Evolutionary conservation across 805 yeast genomes (phyloP).

Genomic region (Teunomyces funiuensis): DNA sequence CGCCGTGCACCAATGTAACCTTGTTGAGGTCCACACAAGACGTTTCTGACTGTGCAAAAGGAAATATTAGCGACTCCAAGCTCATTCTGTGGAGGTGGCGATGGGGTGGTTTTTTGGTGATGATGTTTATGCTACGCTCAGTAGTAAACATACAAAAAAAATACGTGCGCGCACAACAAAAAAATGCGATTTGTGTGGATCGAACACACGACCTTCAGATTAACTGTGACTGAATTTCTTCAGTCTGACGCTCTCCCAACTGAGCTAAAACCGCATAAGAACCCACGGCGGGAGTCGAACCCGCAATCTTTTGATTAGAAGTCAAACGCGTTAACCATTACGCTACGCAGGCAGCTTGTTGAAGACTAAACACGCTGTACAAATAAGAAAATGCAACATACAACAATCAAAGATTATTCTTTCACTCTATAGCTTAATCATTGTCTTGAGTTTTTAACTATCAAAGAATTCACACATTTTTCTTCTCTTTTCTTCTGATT

Average conservation of each 20-base stretch:
- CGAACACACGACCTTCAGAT: conserved; percentile 21
- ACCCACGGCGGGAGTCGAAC: conserved; percentile 59
- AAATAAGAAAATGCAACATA: no score
- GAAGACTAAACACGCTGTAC: not conserved
- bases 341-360: conserved; percentile 53
- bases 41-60: conserved; percentile 19
- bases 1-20: conserved; percentile 26
- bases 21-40: conserved; percentile 20
- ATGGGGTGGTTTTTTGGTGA: not conserved
- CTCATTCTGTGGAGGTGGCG: conserved; percentile 1
- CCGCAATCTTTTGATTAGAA: conserved; percentile 66
- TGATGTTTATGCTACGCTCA: not conserved
- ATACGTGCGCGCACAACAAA: conserved; percentile 8
- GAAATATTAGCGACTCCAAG: conserved; percentile 25
- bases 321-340: conserved; percentile 69
- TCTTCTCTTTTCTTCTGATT: no score
- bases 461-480: no score
- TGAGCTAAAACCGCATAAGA: conserved; percentile 36
- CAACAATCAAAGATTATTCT: no score
- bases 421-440: no score
- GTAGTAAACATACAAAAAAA: no score
- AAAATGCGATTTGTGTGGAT: conserved; percentile 20
- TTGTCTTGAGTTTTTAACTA: no score
- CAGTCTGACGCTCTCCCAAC: conserved; percentile 44
- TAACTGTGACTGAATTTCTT: conserved; percentile 22